A percentile compares a stretch with the other conserved stretches of the same genome.
Conservation (phyloP, 2,329 filamentous ascomycete species). For the Ceratocystiopsis sp. region DNA sequence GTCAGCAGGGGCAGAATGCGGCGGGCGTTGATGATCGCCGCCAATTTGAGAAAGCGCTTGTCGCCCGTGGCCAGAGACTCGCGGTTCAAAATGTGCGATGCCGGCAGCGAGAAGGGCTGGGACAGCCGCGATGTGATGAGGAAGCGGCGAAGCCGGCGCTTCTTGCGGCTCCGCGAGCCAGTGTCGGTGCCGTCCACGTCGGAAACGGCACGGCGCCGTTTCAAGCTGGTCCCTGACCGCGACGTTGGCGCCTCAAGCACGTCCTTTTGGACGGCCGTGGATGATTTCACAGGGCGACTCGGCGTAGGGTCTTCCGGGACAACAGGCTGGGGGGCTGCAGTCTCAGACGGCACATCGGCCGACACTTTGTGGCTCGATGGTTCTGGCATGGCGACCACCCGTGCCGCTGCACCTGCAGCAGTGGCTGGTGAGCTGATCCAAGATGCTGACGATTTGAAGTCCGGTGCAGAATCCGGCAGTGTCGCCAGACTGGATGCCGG, state of each 20-base stretch:
- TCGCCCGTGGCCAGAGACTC: constrained; percentile 29
- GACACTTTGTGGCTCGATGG: too few species aligned
- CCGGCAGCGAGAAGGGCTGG: constrained; percentile 49
- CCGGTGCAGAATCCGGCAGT: too few species aligned
- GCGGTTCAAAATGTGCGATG: constrained; percentile 51
- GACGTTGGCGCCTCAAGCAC: neutral
- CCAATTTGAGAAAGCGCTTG: constrained; percentile 31
- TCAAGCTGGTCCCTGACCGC: constrained; percentile 14
- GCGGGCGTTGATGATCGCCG: constrained; percentile 22
- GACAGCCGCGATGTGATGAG: constrained; percentile 56
- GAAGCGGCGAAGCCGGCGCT: constrained; percentile 43
- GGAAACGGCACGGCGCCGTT: constrained; percentile 33
- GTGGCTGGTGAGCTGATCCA: too few species aligned
- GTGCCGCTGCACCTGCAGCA: too few species aligned
- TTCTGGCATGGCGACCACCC: too few species aligned
- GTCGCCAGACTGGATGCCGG: too few species aligned
- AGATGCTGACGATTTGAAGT: too few species aligned
- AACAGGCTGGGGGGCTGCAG: too few species aligned
- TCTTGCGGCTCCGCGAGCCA: constrained; percentile 39
- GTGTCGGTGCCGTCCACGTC: constrained; percentile 44
- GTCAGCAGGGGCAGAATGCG: constrained; percentile 7
- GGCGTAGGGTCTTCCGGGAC: too few species aligned
- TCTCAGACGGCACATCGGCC: too few species aligned
- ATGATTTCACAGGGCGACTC: too few species aligned
- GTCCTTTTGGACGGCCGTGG: too few species aligned